These are phyloP conservation scores for Cercospora berteroae DNA, from an alignment of 2,329 filamentous ascomycete genomes.

Conservation along the genomic window DNA sequence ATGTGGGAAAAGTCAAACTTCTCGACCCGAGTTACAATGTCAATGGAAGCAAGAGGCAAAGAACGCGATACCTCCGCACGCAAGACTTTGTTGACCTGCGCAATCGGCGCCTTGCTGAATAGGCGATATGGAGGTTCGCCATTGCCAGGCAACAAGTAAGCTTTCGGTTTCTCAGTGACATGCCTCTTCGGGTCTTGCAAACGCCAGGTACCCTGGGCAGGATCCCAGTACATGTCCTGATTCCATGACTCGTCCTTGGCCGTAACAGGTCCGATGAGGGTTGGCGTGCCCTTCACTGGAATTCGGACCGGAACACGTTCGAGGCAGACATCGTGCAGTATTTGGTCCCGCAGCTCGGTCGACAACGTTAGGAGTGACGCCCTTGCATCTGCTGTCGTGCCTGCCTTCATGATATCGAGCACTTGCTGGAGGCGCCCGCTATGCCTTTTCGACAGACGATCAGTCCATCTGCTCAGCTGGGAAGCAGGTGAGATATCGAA, in stretches of 20 bases:
- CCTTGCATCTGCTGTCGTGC: not conserved
- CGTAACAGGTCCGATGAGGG: not conserved
- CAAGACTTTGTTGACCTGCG: not conserved
- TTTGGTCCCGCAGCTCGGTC: constrained; percentile 5
- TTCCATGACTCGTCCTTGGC: not conserved
- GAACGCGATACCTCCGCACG: constrained; percentile 3
- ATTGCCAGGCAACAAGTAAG: not conserved
- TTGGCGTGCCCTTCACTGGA: not conserved
- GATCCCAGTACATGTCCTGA: constrained; percentile 4
- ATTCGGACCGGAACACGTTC: constrained; percentile 6
- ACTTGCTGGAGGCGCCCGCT: too few species aligned
- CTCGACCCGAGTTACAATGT: constrained; percentile 3
- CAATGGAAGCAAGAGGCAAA: constrained; percentile 1
- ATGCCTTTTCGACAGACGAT: too few species aligned
- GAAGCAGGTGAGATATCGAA: too few species aligned
- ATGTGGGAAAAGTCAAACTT: constrained; percentile 9
- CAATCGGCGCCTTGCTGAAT: constrained; percentile 1
- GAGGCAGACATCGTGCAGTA: constrained; percentile 2
- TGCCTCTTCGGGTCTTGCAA: not conserved
- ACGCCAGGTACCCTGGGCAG: constrained; percentile 2
- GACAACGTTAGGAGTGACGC: constrained; percentile 4
- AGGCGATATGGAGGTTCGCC: not conserved
- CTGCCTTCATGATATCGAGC: not conserved
- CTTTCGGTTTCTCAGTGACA: constrained; percentile 3
- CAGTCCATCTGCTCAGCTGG: too few species aligned